A percentile compares a stretch with the other conserved stretches of the same genome.
These are phyloP conservation scores for Ceratocystis harringtonii DNA, from an alignment of 2,329 filamentous ascomycete genomes.

Conservation along the genomic window DNA sequence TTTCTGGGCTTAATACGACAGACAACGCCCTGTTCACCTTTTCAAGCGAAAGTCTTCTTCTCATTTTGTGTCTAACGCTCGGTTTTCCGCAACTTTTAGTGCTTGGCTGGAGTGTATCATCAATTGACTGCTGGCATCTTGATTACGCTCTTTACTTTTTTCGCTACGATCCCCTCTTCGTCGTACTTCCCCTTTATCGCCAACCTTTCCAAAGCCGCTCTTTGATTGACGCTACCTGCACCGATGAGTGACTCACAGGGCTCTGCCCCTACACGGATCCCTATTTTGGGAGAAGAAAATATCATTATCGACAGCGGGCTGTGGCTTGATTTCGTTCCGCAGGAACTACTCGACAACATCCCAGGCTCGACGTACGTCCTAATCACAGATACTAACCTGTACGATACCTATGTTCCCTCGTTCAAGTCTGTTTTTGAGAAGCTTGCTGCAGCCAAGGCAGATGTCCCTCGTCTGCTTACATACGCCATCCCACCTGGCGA, in stretches of 20 bases:
- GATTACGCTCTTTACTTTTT: neutral
- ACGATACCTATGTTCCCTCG: constrained; percentile 59
- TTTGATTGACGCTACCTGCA: neutral
- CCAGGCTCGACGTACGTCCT: constrained; percentile 85
- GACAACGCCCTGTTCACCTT: neutral
- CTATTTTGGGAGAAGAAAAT: constrained; percentile 74
- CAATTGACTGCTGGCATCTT: neutral
- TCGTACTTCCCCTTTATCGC: neutral
- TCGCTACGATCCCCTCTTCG: neutral
- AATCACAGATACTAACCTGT: constrained; percentile 90
- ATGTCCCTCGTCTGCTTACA: constrained; percentile 55
- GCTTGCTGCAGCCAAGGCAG: constrained; percentile 23
- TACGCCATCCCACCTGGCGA: constrained; percentile 85
- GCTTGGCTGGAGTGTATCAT: neutral
- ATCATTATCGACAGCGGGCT: constrained; percentile 87
- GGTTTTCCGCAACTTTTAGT: neutral
- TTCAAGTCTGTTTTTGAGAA: constrained; percentile 41
- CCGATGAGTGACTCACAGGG: constrained; percentile 4
- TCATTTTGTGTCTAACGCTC: neutral
- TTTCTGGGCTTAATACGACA: neutral
- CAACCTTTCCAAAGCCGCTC: neutral
- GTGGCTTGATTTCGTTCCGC: constrained; percentile 66
- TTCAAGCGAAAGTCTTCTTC: neutral
- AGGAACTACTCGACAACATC: constrained; percentile 65
- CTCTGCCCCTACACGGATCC: constrained; percentile 28